A percentile compares a stretch with the other conserved stretches of the same genome.
These are phyloP conservation scores for Stagonosporopsis chrysanthemi DNA, from an alignment of 2,329 filamentous ascomycete species.

Conservation along the genomic window DNA sequence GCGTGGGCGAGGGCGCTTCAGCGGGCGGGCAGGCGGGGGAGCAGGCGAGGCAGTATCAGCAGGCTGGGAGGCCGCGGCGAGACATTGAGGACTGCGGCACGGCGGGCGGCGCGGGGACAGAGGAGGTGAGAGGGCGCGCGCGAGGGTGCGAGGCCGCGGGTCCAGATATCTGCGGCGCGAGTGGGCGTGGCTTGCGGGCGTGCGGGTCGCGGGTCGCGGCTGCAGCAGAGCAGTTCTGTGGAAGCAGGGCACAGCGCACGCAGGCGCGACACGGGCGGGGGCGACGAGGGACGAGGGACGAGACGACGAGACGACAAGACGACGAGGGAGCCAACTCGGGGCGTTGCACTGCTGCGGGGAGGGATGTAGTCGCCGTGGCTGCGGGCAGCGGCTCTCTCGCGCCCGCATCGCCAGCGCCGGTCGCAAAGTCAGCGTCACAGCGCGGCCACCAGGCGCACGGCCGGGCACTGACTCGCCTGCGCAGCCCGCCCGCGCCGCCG, in stretches of 20 bases:
- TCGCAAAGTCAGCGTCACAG: conserved; percentile 40
- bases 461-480: too few relatives aligned
- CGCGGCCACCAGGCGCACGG: conserved; percentile 22
- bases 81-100: conserved; percentile 16
- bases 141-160: conserved; percentile 11
- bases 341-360: not conserved
- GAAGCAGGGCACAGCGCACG: not conserved
- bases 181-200: too few relatives aligned
- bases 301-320: not conserved
- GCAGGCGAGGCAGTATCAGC: conserved; percentile 20
- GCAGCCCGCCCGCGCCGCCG: too few relatives aligned
- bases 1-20: not conserved
- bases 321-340: too few relatives aligned
- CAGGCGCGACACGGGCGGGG: too few relatives aligned
- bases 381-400: conserved; percentile 30
- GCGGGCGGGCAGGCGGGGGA: not conserved
- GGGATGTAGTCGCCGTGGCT: conserved; percentile 24
- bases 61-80: conserved; percentile 8
- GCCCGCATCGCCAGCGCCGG: conserved; percentile 19
- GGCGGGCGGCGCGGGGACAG: conserved; percentile 11
- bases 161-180: conserved; percentile 16
- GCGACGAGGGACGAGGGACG: not conserved
- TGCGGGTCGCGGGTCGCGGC: conserved; percentile 27
- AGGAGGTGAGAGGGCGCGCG: conserved; percentile 13
- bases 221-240: conserved; percentile 19